Percentiles rank a stretch among this genome's conserved stretches.
Conservation (phyloP, 148 eudicot species). For the Chenopodium berlandieri region DNA sequence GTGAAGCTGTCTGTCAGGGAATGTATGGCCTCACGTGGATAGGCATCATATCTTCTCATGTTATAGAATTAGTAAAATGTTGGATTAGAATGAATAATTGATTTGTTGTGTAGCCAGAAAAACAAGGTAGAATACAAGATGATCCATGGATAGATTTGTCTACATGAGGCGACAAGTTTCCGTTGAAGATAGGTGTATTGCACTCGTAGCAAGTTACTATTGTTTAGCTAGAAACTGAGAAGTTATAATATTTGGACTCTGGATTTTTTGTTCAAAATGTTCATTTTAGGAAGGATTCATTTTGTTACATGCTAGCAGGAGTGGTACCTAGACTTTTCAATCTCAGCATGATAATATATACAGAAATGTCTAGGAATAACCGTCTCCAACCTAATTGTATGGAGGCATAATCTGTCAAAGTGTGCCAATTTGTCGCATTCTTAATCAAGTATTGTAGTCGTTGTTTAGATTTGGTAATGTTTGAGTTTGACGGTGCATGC, state of each 20-base stretch:
- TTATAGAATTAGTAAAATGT: not conserved
- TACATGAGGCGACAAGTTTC: not conserved
- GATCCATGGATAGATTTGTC: not conserved
- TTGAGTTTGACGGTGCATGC: not conserved
- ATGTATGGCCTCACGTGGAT: not conserved
- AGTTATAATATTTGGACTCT: not conserved
- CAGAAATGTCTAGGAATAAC: not conserved
- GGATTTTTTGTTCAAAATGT: not conserved
- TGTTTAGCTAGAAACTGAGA: not conserved
- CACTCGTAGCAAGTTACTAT: not conserved
- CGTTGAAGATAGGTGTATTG: not conserved
- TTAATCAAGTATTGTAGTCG: not conserved
- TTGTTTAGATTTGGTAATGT: not conserved
- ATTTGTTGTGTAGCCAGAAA: not conserved
- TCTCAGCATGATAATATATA: not conserved
- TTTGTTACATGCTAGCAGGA: not conserved
- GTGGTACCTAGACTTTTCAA: not conserved
- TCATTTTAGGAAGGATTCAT: not conserved
- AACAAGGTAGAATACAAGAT: not conserved
- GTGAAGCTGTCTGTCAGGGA: constrained; percentile 4
- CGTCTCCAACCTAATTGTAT: not conserved
- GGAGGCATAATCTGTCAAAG: not conserved
- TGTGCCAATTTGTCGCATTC: not conserved
- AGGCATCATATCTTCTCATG: constrained; percentile 2
- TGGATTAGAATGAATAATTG: not conserved